Evolutionary conservation across 768 basidiomycete species (phyloP), one percentile per base, ranked within the genome.

Genomic region (Amanita rimosa): DNA sequence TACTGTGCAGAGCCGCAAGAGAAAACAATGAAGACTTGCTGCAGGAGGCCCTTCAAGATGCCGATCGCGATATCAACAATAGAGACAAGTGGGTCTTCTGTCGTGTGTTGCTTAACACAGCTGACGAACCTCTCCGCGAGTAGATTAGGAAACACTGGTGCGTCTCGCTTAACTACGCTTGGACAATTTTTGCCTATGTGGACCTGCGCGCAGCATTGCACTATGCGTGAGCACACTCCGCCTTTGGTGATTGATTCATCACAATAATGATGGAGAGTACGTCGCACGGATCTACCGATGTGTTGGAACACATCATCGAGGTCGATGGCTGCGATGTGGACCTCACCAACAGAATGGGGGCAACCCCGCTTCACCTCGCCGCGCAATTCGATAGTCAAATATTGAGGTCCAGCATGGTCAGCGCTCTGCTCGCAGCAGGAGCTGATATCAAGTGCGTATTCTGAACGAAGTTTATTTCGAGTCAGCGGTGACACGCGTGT

Each of bases 321-420:
- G 70, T 79, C 57, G 85, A 88, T 8, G 75, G 71, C 3, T 90
- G 87, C 66, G 88, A 91, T 58, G 86, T 90, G 44, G 88, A 93
- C 60, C 78, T 79, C 14, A 68, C 76, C 57, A 91, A 91, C 16
- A 58, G 83, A 24, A 79, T 82, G 42, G 73, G 73, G 8, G 78
- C 79, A 5, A 92, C 90, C 0, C 90, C 90, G 3, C 68, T 93
- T 13, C 89, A 91, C 61, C 72, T 88, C 21, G 88, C 86, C 6
- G 63, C 84, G 6, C 63, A 66, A 53, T 61, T 85, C 40, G 67
- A 76, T 27, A 70, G 83, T 52, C 61, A 60, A 1, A 83, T 79
- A 24, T 60, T 79, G 17, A 64, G 85, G 40, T 58, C 63, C 42
- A 64, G 69, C 41, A 67, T 87, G 6, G 75, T 84, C 38, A 70